Base-by-base conservation (phyloP, 768 basidiomycete species). In the Asterophora lycoperdoides region DNA sequence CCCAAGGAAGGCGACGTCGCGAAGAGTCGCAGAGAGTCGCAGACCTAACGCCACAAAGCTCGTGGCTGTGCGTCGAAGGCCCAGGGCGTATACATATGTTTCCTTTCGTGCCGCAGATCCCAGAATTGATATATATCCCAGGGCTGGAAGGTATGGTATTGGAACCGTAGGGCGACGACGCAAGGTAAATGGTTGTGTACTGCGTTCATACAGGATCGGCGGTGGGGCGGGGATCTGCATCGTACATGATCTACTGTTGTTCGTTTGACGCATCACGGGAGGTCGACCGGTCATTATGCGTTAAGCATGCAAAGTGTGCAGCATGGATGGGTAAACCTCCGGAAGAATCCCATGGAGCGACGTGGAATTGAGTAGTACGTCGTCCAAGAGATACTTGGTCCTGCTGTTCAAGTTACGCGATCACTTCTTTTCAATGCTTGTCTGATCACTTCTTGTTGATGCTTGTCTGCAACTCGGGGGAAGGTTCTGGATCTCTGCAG, bases 51-150 rank as follows among this genome's bases (percentile, higher is more conserved):
- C 62, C 60, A 60, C 55, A 57, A 51, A 47, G 50, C 41, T 44
- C 28, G 64, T 65, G 64, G 64, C 64, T 54, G 60, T 65, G 60
- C 55, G 41, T 20, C 51, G 59, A 54, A 55, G 41, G 26, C 36
- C 17, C 18, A 18, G 38, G 19, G 29, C 29, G 29, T 29, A 10
- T 32, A 32, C 6, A 23, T 6, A 6, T 23, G 6, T 23, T 3
- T 6, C 23, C 23, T 23, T 23, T 23, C 23, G 23, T 23, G 23
- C 23, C 23, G 23, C 23, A 23, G 6, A 23, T 23, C 23, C 23
- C 23, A 23, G 23, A 23, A 23, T 23, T 23, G 3, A n/a, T n/a
- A n/a, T n/a, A n/a, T n/a, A n/a, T n/a, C n/a, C n/a, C n/a, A n/a
- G n/a, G n/a, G 23, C 23, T 23, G 23, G n/a, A n/a, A n/a, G 6